These are phyloP conservation scores for Aspergillus sp. DNA, from an alignment of 2,329 filamentous ascomycete species.

Conservation along the genomic window DNA sequence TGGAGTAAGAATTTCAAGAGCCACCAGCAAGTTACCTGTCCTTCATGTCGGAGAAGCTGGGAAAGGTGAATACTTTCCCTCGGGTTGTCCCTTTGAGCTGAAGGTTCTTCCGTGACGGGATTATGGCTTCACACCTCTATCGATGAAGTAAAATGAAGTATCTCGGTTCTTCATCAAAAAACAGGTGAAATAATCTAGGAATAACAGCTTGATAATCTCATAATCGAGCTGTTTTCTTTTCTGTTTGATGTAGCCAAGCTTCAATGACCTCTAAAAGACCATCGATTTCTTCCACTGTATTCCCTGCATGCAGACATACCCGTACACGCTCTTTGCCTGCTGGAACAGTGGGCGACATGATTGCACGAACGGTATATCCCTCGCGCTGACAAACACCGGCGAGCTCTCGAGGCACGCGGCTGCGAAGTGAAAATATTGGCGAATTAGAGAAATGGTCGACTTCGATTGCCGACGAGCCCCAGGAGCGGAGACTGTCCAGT, in stretches of 20 bases:
- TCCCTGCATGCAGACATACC: slow-evolving; percentile 68
- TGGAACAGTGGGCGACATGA: slow-evolving; percentile 69
- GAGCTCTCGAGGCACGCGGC: slow-evolving; percentile 57
- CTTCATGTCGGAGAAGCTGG: slow-evolving; percentile 16
- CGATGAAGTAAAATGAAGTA: neutral
- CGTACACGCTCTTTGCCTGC: slow-evolving; percentile 63
- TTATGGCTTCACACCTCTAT: neutral
- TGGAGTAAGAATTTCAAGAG: slow-evolving; percentile 11
- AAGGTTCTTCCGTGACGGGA: neutral
- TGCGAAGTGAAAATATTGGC: slow-evolving; percentile 66
- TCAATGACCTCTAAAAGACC: slow-evolving; percentile 51
- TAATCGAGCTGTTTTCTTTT: slow-evolving; percentile 15
- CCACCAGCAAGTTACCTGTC: slow-evolving; percentile 11
- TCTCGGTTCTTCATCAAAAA: neutral
- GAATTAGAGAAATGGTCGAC: slow-evolving; percentile 51
- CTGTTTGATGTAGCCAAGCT: slow-evolving; percentile 45
- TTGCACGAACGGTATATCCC: slow-evolving; percentile 63
- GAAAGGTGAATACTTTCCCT: neutral
- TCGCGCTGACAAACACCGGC: slow-evolving; percentile 60
- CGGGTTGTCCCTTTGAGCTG: neutral
- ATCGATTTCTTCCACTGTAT: slow-evolving; percentile 59
- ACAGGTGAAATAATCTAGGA: neutral
- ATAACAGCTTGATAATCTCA: neutral
- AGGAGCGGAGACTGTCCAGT: slow-evolving; percentile 41
- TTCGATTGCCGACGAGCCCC: slow-evolving; percentile 33